A percentile compares a stretch with the other conserved stretches of the same genome.
Conservation (phyloP, 1,284 basidiomycete genomes). For the Sanghuangporus weigelae region DNA sequence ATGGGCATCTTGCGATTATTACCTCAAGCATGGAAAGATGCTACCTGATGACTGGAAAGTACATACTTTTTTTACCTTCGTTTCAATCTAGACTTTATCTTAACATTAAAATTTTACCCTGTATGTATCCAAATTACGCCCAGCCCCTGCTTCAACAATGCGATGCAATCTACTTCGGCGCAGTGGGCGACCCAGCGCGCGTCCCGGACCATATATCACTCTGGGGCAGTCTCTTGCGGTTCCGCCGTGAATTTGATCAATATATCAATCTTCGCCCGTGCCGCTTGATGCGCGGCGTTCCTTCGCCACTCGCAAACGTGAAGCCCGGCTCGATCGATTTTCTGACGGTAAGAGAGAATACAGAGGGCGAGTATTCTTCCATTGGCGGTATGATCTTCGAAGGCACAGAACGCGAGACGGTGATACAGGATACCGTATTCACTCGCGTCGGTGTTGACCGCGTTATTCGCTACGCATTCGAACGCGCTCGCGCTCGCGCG, state of each 20-base stretch:
- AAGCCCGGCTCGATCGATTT: conserved; percentile 40
- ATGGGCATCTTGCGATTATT: conserved; percentile 31
- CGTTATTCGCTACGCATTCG: conserved; percentile 50
- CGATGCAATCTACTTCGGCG: conserved; percentile 36
- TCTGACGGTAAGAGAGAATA: conserved; percentile 49
- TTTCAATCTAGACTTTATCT: too few relatives aligned
- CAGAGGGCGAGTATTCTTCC: conserved; percentile 52
- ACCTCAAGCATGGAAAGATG: conserved; percentile 30
- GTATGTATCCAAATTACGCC: too few relatives aligned
- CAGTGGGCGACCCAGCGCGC: conserved; percentile 35
- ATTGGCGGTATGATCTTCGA: conserved; percentile 40
- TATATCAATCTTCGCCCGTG: conserved; percentile 52
- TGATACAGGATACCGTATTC: conserved; percentile 40
- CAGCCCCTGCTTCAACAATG: conserved; percentile 25
- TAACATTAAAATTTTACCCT: too few relatives aligned
- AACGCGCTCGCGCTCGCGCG: conserved; percentile 42
- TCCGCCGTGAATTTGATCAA: conserved; percentile 50
- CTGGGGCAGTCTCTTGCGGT: conserved; percentile 46
- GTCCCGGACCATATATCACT: conserved; percentile 54
- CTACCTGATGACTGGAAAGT: conserved; percentile 32
- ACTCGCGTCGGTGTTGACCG: conserved; percentile 46
- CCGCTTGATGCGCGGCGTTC: conserved; percentile 44
- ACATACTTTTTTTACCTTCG: too few relatives aligned
- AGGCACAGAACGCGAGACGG: conserved; percentile 31
- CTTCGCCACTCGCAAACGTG: conserved; percentile 36